phyloP scores from a whole-genome alignment of 2,329 filamentous ascomycete genomes.

The Alternaria sp. region DNA sequence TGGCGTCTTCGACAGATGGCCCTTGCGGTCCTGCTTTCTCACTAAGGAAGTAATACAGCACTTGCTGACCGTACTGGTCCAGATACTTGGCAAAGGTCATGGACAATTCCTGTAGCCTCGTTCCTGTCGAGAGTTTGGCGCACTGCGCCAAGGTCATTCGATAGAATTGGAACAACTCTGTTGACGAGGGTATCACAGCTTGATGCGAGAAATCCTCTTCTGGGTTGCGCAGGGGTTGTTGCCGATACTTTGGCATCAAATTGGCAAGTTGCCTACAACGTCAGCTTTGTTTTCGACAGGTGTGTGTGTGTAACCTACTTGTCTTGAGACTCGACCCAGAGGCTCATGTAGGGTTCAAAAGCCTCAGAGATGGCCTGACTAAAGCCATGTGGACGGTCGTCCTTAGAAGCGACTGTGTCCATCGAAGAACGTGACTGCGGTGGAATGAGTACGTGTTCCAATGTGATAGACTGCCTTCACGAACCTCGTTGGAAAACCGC shows the following conservation, averaged over 20 bases:
- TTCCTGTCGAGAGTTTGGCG: constrained; percentile 92
- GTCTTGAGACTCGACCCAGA: constrained; percentile 98
- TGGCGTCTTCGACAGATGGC: constrained; percentile 74
- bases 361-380: constrained; percentile 92
- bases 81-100: constrained; percentile 89
- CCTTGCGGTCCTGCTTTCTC: constrained; percentile 63
- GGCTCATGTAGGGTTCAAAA: constrained; percentile 93
- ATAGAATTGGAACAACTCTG: constrained; percentile 97
- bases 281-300: constrained; percentile 12
- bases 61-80: constrained; percentile 93
- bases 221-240: constrained; percentile 75
- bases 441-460: constrained; percentile 20
- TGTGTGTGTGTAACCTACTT: constrained; percentile 53
- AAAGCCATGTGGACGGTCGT: constrained; percentile 78
- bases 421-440: constrained; percentile 76
- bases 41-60: constrained; percentile 75
- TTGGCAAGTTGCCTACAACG: constrained; percentile 68
- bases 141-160: constrained; percentile 91
- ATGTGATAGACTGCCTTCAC: background rate
- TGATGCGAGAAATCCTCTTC: constrained; percentile 94
- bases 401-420: constrained; percentile 82
- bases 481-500: constrained; percentile 70
- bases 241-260: constrained; percentile 87
- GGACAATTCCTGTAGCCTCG: constrained; percentile 81
- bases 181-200: constrained; percentile 89